phyloP scores from a whole-genome alignment of 495 filamentous ascomycete species.

The Pseudotulostoma volvatum region DNA sequence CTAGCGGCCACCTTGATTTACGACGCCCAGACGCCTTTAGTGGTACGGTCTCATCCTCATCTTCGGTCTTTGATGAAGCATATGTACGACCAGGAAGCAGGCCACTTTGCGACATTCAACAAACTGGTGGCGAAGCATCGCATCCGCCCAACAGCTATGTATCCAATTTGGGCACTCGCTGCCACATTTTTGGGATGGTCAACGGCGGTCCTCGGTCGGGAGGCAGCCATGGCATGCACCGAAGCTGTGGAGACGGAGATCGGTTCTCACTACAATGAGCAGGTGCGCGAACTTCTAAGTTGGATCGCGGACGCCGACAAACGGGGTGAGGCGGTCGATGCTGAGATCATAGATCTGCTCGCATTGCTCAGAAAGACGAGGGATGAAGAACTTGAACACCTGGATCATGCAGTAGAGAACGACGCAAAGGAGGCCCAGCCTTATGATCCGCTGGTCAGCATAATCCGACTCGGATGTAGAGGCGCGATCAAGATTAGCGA shows the following conservation, averaged over 20 bases:
- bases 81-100: conserved; percentile 95
- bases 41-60: conserved; percentile 64
- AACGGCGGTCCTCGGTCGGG: conserved; percentile 76
- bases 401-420: conserved; percentile 87
- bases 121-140: conserved; percentile 68
- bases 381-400: conserved; percentile 92
- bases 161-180: conserved; percentile 75
- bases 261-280: conserved; percentile 85
- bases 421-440: conserved; percentile 78
- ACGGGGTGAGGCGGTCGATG: conserved; percentile 57
- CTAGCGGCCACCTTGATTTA: conserved; percentile 79
- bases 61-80: conserved; percentile 82
- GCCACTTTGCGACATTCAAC: conserved; percentile 78
- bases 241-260: conserved; percentile 99
- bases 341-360: conserved; percentile 61
- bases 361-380: conserved; percentile 63
- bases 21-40: conserved; percentile 57
- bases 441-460: conserved; percentile 74
- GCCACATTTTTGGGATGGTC: conserved; percentile 77
- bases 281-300: conserved; percentile 61
- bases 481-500: conserved; percentile 90
- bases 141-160: conserved; percentile 84
- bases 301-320: conserved; percentile 54
- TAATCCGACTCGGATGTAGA: conserved; percentile 75
- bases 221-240: conserved; percentile 97